Evolutionary conservation across 192 early-diverging fungal species (phyloP).

Genomic region (Linderina pennispora): DNA sequence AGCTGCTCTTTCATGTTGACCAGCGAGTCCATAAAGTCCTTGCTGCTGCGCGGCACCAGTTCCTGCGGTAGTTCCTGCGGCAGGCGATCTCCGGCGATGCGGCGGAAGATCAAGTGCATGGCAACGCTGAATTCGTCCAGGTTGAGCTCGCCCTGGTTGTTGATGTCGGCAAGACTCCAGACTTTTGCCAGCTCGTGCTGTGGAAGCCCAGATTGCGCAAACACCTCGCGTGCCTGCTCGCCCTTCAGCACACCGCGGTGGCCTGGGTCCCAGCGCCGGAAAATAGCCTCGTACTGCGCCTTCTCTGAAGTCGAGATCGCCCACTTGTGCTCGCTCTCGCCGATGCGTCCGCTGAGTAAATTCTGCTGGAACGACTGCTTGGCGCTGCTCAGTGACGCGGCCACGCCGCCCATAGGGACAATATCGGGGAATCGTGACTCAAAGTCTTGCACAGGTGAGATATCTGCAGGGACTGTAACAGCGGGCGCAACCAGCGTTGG

Average conservation of each 20-base stretch:
- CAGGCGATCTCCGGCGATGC: conserved; percentile 74
- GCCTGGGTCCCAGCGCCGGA: conserved; percentile 48
- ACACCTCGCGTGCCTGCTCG: conserved; percentile 52
- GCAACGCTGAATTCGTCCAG: conserved; percentile 93
- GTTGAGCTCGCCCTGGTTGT: conserved; percentile 76
- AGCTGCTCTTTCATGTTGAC: conserved; percentile 42
- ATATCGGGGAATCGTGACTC: conserved; percentile 35
- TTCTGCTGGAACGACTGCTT: conserved; percentile 27
- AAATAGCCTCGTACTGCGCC: conserved; percentile 36
- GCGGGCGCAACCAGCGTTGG: too few species aligned
- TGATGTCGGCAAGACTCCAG: conserved; percentile 45
- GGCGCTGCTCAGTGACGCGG: conserved; percentile 19
- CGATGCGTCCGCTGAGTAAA: conserved; percentile 13
- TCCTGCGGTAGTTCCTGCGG: conserved; percentile 75
- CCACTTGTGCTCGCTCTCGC: conserved; percentile 33
- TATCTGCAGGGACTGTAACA: too few species aligned
- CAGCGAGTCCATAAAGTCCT: conserved; percentile 67
- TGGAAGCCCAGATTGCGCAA: conserved; percentile 50
- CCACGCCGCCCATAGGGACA: conserved; percentile 4
- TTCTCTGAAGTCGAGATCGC: conserved; percentile 24
- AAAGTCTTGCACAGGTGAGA: conserved; percentile 27
- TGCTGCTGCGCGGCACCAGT: conserved; percentile 78
- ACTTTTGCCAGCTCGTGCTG: conserved; percentile 50
- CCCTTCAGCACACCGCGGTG: conserved; percentile 47
- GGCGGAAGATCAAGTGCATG: conserved; percentile 93